These are phyloP conservation scores for Stagonosporopsis cucurbitacearum DNA, from an alignment of 2,329 filamentous ascomycete genomes.

Conservation along the genomic window DNA sequence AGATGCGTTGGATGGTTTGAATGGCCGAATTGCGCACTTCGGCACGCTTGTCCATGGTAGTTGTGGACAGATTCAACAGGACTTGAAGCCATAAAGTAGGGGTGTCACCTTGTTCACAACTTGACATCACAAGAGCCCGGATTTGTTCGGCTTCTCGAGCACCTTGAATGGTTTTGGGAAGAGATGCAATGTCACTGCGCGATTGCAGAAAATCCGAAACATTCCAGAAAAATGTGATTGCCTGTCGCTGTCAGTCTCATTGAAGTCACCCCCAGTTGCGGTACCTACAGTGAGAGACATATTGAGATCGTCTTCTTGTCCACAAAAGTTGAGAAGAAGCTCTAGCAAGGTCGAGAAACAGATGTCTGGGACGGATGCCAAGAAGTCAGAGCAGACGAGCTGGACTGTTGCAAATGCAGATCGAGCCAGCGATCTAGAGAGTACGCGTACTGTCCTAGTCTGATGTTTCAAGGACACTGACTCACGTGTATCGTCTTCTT, in stretches of 20 bases:
- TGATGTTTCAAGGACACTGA: not conserved
- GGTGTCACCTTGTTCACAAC: constrained; percentile 66
- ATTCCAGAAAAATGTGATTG: constrained; percentile 95
- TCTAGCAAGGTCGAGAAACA: constrained; percentile 81
- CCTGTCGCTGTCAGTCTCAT: constrained; percentile 56
- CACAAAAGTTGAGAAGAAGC: constrained; percentile 86
- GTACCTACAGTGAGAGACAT: constrained; percentile 83
- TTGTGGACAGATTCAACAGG: constrained; percentile 71
- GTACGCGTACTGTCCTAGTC: constrained; percentile 36
- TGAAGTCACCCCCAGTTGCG: not conserved
- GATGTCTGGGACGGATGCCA: constrained; percentile 72
- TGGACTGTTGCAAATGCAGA: constrained; percentile 89
- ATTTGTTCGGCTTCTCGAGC: constrained; percentile 58
- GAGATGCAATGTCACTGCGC: constrained; percentile 50
- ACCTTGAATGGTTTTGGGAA: constrained; percentile 35
- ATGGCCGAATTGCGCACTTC: constrained; percentile 87
- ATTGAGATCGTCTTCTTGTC: constrained; percentile 89
- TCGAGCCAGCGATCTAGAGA: constrained; percentile 77
- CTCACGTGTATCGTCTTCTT: not conserved
- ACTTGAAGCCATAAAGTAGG: constrained; percentile 81
- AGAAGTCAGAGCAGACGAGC: constrained; percentile 92
- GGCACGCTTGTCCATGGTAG: constrained; percentile 73
- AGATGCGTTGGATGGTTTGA: constrained; percentile 87
- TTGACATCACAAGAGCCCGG: constrained; percentile 64
- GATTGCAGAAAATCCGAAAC: constrained; percentile 82